phyloP scores from a whole-genome alignment of 345 rosid genomes.

The Combretum micranthum region DNA sequence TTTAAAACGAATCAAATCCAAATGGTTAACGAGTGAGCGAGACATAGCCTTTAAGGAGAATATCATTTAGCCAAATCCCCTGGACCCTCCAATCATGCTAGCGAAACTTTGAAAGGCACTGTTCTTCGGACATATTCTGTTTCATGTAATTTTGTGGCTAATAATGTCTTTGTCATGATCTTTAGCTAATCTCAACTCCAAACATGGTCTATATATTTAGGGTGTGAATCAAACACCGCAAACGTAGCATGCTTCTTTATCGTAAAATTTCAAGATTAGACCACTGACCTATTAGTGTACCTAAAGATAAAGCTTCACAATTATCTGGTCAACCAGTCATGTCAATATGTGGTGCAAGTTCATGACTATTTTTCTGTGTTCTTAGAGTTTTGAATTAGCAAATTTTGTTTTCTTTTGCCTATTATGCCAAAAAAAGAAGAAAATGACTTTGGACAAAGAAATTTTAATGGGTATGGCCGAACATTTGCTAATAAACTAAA shows the following conservation, averaged over 20 bases:
- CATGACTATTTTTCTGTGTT: neutral
- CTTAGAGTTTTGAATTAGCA: neutral
- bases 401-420: too few relatives aligned
- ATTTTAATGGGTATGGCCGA: too few relatives aligned
- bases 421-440: too few relatives aligned
- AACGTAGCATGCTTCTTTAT: constrained; percentile 36
- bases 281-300: neutral
- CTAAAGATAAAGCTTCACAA: neutral
- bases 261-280: constrained; percentile 15
- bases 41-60: too few relatives aligned
- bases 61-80: too few relatives aligned
- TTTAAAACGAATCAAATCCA: too few relatives aligned
- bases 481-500: too few relatives aligned
- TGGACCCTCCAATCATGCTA: too few relatives aligned
- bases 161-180: constrained; percentile 5
- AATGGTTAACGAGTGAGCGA: too few relatives aligned
- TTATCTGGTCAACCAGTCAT: constrained; percentile 13
- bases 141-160: neutral
- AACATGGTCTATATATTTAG: neutral
- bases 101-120: too few relatives aligned
- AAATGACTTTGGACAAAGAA: too few relatives aligned
- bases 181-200: constrained; percentile 3
- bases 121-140: too few relatives aligned
- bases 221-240: constrained; percentile 20
- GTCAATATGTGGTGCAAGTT: constrained; percentile 8